These are phyloP conservation scores for Epichloe elymi DNA, from an alignment of 2,329 filamentous ascomycete genomes.

Conservation along the genomic window DNA sequence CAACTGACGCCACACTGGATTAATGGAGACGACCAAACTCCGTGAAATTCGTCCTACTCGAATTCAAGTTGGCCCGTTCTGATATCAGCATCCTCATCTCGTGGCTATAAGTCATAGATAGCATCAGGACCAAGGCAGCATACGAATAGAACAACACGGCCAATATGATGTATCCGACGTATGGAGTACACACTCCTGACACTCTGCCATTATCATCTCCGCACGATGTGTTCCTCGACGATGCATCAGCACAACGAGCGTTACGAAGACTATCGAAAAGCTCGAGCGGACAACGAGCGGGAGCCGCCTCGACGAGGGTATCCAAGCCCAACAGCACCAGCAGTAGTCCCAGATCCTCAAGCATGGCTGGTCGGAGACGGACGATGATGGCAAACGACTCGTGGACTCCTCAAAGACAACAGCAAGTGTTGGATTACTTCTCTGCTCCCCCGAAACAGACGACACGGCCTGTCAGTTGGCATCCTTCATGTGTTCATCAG, in stretches of 20 bases:
- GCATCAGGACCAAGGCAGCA: background rate
- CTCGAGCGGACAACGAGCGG: constrained; percentile 34
- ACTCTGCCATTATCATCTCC: constrained; percentile 14
- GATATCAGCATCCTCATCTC: too few species aligned
- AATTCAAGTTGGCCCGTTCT: too few species aligned
- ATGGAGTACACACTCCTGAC: constrained; percentile 13
- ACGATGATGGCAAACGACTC: constrained; percentile 39
- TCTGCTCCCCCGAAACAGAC: constrained; percentile 7
- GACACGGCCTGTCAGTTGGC: constrained; percentile 48
- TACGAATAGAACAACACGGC: background rate
- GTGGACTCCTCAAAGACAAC: constrained; percentile 30
- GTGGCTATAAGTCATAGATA: background rate
- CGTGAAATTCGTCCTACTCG: too few species aligned
- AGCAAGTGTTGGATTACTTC: constrained; percentile 30
- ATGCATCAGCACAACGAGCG: constrained; percentile 38
- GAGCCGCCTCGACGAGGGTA: constrained; percentile 41
- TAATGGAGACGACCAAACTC: too few species aligned
- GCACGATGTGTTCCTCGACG: constrained; percentile 34
- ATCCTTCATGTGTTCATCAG: constrained; percentile 42
- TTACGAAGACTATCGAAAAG: constrained; percentile 34
- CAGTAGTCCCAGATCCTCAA: constrained; percentile 51
- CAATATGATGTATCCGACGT: constrained; percentile 19
- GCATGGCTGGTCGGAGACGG: constrained; percentile 37
- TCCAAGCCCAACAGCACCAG: constrained; percentile 53
- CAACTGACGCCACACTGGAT: background rate